Percentiles rank a stretch among this genome's conserved stretches.
Evolutionary conservation across 2,329 filamentous ascomycete genomes (phyloP).

Genomic region (Colletotrichum euphorbiae): DNA sequence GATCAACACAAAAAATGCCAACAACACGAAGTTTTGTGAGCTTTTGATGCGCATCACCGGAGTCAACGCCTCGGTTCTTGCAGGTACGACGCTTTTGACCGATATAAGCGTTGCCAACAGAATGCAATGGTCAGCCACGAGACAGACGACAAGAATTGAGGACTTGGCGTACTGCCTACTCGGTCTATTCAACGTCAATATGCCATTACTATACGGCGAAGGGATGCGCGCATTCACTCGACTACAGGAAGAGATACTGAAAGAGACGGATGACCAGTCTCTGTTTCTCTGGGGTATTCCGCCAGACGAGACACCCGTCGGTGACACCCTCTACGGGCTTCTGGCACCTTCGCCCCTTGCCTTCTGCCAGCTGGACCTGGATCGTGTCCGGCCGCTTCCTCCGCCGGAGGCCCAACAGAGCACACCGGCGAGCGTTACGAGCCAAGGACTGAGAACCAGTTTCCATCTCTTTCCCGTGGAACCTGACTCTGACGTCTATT

Average conservation of each 20-base stretch:
- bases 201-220: conserved; percentile 46
- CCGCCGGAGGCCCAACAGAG: conserved; percentile 7
- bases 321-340: background rate
- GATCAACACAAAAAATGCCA: background rate
- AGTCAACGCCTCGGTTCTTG: conserved; percentile 11
- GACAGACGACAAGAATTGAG: conserved; percentile 42
- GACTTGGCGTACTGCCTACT: conserved; percentile 46
- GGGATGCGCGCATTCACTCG: conserved; percentile 43
- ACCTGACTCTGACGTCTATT: conserved; percentile 2
- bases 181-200: conserved; percentile 46
- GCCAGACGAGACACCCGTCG: background rate
- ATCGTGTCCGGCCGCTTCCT: conserved; percentile 3
- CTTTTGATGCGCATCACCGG: conserved; percentile 7
- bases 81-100: conserved; percentile 24
- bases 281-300: conserved; percentile 24
- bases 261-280: conserved; percentile 27
- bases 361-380: conserved; percentile 4
- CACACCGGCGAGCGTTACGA: conserved; percentile 6
- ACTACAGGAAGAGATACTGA: conserved; percentile 33
- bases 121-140: conserved; percentile 46
- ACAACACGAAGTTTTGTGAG: background rate
- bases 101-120: conserved; percentile 42
- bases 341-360: background rate
- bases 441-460: conserved; percentile 14
- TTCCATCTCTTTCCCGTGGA: conserved; percentile 7